These are phyloP conservation scores for Ephemerocybe angulata DNA, from an alignment of 768 basidiomycete genomes.

Conservation along the genomic window DNA sequence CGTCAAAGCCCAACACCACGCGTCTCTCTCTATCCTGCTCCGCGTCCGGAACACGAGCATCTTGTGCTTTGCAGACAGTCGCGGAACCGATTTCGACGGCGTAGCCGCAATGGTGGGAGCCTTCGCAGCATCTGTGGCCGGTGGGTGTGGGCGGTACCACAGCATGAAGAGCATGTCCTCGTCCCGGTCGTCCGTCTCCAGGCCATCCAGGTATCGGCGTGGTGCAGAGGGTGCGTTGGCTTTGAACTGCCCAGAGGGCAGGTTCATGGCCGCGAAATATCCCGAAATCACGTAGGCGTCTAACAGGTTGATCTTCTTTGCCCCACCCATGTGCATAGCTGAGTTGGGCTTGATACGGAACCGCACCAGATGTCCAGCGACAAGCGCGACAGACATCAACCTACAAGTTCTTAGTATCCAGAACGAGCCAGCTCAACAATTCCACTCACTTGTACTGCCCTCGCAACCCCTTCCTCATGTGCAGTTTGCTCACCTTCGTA, in stretches of 20 bases:
- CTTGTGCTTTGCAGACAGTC: conserved; percentile 56
- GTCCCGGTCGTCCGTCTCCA: conserved; percentile 82
- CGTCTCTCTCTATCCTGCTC: conserved; percentile 84
- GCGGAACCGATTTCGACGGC: conserved; percentile 37
- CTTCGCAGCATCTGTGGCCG: conserved; percentile 25
- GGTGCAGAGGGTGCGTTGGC: conserved; percentile 51
- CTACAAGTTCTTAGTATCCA: conserved; percentile 28
- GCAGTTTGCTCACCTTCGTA: conserved; percentile 68
- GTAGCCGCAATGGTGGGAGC: conserved; percentile 26
- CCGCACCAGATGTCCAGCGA: conserved; percentile 69
- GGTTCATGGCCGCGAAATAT: conserved; percentile 64
- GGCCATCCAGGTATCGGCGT: conserved; percentile 83
- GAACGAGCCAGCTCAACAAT: neutral
- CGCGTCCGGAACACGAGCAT: conserved; percentile 66
- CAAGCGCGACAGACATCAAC: conserved; percentile 68
- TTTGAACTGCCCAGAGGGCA: conserved; percentile 61
- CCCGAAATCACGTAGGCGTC: conserved; percentile 89
- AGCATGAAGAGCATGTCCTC: conserved; percentile 88
- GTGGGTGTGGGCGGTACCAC: conserved; percentile 52
- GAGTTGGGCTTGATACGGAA: conserved; percentile 63
- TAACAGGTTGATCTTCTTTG: conserved; percentile 55
- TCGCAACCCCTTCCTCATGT: conserved; percentile 62
- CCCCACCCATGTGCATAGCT: conserved; percentile 52
- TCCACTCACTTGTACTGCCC: conserved; percentile 74
- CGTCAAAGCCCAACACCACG: conserved; percentile 94